These are phyloP conservation scores for Dichotomocladium elegans DNA, from an alignment of 371 early-diverging fungal genomes.

Conservation along the genomic window DNA sequence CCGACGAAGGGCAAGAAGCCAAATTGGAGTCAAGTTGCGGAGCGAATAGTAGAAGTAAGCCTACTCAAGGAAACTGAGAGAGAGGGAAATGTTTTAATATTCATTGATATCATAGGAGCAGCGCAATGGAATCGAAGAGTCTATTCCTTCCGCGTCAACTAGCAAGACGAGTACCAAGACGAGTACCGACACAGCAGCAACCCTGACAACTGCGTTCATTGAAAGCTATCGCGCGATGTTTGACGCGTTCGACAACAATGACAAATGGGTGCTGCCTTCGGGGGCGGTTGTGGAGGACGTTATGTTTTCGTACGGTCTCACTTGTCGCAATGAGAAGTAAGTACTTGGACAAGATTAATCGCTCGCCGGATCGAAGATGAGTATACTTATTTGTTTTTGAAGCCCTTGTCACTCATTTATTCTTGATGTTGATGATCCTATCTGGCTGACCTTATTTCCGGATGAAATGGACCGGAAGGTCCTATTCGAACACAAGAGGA, in stretches of 20 bases:
- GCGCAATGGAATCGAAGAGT: neutral
- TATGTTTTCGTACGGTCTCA: slow-evolving; percentile 10
- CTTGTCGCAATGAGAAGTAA: slow-evolving; percentile 22
- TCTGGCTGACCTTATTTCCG: slow-evolving; percentile 14
- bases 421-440: slow-evolving; percentile 10
- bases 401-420: slow-evolving; percentile 20
- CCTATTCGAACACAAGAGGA: slow-evolving; percentile 10
- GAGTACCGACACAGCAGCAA: no score
- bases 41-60: no score
- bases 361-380: no score
- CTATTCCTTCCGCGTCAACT: neutral
- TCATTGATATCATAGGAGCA: neutral
- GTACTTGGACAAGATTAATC: neutral
- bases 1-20: neutral
- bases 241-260: neutral
- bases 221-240: neutral
- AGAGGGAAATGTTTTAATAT: no score
- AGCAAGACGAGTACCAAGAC: no score
- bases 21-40: neutral
- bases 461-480: slow-evolving; percentile 12
- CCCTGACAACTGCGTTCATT: neutral
- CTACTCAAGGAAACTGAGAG: no score
- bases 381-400: no score
- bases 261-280: neutral
- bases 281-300: slow-evolving; percentile 15